Conservation (phyloP, 2,329 filamentous ascomycete genomes). For the Dryadomyces quercus-mongolicae region DNA sequence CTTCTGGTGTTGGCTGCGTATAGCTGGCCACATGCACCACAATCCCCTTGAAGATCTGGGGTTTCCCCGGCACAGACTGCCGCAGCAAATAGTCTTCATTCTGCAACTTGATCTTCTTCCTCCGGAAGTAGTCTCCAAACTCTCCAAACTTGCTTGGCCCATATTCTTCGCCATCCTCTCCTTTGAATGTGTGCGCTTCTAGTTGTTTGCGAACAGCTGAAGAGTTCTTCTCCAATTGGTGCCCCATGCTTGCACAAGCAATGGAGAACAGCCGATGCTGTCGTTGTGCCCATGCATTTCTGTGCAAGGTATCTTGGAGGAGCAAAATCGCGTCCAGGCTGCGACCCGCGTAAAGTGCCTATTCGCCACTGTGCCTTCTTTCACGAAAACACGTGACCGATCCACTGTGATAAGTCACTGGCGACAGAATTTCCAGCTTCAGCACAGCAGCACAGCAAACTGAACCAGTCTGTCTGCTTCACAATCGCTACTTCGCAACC, state of each 20-base stretch:
- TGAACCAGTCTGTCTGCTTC: no score
- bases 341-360: slow-evolving; percentile 9
- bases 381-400: slow-evolving; percentile 12
- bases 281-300: not conserved
- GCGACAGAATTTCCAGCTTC: not conserved
- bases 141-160: slow-evolving; percentile 76
- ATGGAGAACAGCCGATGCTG: not conserved
- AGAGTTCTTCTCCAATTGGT: slow-evolving; percentile 51
- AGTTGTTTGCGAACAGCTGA: slow-evolving; percentile 49
- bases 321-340: slow-evolving; percentile 1
- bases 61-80: slow-evolving; percentile 54
- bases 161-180: slow-evolving; percentile 87
- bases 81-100: slow-evolving; percentile 81
- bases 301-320: not conserved
- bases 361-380: not conserved
- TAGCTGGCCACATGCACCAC: slow-evolving; percentile 92
- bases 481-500: no score
- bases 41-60: slow-evolving; percentile 79
- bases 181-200: slow-evolving; percentile 56
- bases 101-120: slow-evolving; percentile 95
- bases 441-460: not conserved
- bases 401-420: not conserved
- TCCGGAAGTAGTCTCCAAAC: slow-evolving; percentile 81
- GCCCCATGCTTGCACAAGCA: slow-evolving; percentile 29
- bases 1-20: slow-evolving; percentile 82